These are phyloP conservation scores for Ajuga reptans DNA, from an alignment of 305 asterid species.

Conservation along the genomic window DNA sequence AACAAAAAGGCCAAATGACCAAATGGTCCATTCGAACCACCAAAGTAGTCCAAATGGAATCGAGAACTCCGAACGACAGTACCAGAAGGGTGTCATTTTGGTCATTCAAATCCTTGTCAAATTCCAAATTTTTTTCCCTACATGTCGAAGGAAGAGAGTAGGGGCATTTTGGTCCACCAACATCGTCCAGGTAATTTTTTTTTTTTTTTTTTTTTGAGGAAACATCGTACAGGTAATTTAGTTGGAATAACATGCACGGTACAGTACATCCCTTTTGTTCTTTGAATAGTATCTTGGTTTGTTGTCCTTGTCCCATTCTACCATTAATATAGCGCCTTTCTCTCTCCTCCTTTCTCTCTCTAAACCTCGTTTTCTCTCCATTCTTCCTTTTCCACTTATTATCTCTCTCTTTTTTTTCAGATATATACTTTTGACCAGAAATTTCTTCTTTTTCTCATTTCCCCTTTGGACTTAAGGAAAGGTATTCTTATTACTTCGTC, in stretches of 20 bases:
- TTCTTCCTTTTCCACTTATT: conserved; percentile 29
- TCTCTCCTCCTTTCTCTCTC: conserved; percentile 24
- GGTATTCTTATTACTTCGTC: too few relatives aligned
- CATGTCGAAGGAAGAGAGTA: neutral
- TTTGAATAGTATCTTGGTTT: conserved; percentile 20
- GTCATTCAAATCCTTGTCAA: neutral
- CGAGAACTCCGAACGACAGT: too few relatives aligned
- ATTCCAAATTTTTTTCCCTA: neutral
- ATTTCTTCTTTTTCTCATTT: conserved; percentile 21
- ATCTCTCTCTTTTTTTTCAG: neutral
- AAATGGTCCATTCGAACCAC: too few relatives aligned
- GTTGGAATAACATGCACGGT: conserved; percentile 72
- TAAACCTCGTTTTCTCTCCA: conserved; percentile 21
- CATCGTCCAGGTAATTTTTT: too few relatives aligned
- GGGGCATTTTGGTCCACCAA: conserved; percentile 33
- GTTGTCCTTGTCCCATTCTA: conserved; percentile 11
- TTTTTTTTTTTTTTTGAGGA: too few relatives aligned
- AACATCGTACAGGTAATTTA: conserved; percentile 41
- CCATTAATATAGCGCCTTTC: conserved; percentile 25
- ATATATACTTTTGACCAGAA: conserved; percentile 25
- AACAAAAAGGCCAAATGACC: too few relatives aligned
- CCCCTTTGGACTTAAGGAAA: conserved; percentile 30
- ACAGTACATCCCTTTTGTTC: conserved; percentile 32
- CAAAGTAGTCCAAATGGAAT: too few relatives aligned
- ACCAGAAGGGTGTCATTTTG: too few relatives aligned